Base-by-base conservation (phyloP, 1,284 basidiomycete genomes). In the Tylopilus orsonianus region DNA sequence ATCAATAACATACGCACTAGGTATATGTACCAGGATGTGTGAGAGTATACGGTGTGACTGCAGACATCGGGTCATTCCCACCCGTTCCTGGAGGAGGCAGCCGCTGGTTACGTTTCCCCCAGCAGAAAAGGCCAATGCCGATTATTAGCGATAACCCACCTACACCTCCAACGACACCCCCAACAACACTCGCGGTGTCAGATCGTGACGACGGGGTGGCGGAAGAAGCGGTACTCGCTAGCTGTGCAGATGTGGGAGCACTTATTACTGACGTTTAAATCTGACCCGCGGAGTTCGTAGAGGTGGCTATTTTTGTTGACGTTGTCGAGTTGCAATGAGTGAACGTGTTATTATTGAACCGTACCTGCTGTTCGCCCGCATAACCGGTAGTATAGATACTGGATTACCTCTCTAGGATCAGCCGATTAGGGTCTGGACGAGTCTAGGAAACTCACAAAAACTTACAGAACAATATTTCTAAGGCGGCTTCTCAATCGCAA, bases 341-440 rank as follows among this genome's bases (percentile, higher is more conserved):
- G 49, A 62, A 65, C 2, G 59, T 57, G 34, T 64, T 62, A 43
- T 65, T 62, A 23, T 56, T 56, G 5, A 46, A 46, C 16, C 50
- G 44, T 14, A 48, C 53, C 38, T 61, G 54, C 38, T 60, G 53
- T 44, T 53, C 53, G 9, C 27, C 48, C 10, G 57, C 39, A 8
- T 52, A 54, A 30, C 60, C 54, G 41, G 51, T 48, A 4, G 58
- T 64, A 39, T 49, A 64, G 8, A 53, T 38, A 34, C 64, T 65
- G 42, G 5, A 14, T 18, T 27, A 20, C n/a, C 18, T 13, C 16
- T 34, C 20, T 5, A 44, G 36, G 18, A 24, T 35, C 32, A 29
- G 13, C 3, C 9, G 5, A 23, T 20, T 35, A 13, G 30, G 12
- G 12, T 26, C 34, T 14, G 18, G 26, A 27, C 5, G 29, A n/a